Evolutionary conservation across 768 basidiomycete species (phyloP), one percentile per base, ranked within the genome.

Genomic region (Lanmaoa pseudosensibilis): DNA sequence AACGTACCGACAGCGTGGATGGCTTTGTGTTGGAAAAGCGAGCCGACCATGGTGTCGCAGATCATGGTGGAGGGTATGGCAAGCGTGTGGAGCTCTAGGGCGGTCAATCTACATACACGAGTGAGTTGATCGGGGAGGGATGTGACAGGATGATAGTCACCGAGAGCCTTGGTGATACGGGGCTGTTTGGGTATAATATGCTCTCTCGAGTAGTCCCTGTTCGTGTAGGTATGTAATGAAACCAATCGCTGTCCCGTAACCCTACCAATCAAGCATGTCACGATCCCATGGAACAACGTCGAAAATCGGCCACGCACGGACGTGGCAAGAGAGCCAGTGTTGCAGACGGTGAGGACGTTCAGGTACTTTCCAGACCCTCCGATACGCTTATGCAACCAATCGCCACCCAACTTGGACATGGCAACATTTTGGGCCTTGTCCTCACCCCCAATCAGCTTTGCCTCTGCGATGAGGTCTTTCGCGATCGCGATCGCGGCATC

Each of bases 21-120:
- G 21, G 80, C 72, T 67, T 90, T 80, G 68, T 94, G 85, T 67
- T 95, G 92, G 77, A 98, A 92, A 50, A 98, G 75, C 1, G 93
- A 95, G 10, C 96, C 96, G 18, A 98, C 92, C 90, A 97, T 97
- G 36, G 92, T 96, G 68, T 98, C 96, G 67, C 94, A 96, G 46
- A 98, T 87, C 93, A 98, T 96, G 5, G 88, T 85, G 5, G 90
- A 89, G 0, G 93, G 90, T 15, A 95, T 88, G 36, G 84, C 76
- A 44, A 98, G 82, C 4, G 87, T 88, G 61, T 91, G 85, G 25
- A 98, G 82, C 66, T 98, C 96, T 51, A 95, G 74, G 3, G 94
- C 88, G 5, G 96, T 98, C 47, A 98, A 79, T 58, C 95, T 93
- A 48, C 43, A 51, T 6, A 7, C 19, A 9, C 27, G 2, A 32